Conservation (phyloP, 805 yeast genomes). For the Sungouiella blattae region DNA sequence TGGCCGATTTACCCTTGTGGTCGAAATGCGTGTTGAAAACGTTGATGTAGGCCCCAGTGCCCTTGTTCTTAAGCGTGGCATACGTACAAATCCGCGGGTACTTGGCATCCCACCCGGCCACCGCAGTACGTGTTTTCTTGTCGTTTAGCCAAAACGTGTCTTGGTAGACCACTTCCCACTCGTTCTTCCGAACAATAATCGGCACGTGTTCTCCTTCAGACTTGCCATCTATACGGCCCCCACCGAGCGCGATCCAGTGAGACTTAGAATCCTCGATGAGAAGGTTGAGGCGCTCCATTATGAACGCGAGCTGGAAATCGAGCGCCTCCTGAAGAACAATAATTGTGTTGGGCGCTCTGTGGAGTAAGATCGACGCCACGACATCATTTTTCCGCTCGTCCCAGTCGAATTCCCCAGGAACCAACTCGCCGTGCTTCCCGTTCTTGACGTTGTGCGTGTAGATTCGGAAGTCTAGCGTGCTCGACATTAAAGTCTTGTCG, state of each 20-base stretch:
- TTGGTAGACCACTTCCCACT: constrained; percentile 14
- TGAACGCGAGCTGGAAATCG: constrained; percentile 15
- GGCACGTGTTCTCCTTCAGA: constrained; percentile 18
- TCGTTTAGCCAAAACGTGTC: constrained; percentile 20
- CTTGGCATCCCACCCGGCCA: constrained; percentile 20
- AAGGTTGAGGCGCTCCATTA: constrained; percentile 13
- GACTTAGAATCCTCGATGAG: constrained; percentile 1
- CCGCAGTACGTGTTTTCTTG: constrained; percentile 3
- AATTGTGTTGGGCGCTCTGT: constrained; percentile 17
- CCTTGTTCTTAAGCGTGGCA: constrained; percentile 14
- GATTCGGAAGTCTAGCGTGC: constrained; percentile 24
- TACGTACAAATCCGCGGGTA: constrained; percentile 16
- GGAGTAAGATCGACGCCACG: constrained; percentile 15
- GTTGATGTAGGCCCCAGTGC: constrained; percentile 12
- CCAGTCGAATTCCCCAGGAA: constrained; percentile 28
- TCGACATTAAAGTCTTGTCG: constrained; percentile 5
- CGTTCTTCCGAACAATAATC: constrained; percentile 10
- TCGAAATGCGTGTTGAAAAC: constrained; percentile 20
- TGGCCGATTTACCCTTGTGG: constrained; percentile 14
- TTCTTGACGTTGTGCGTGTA: constrained; percentile 36
- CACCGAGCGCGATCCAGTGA: constrained; percentile 16
- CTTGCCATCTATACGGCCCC: constrained; percentile 16
- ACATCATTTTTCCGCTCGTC: constrained; percentile 15
- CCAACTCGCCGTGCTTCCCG: constrained; percentile 22
- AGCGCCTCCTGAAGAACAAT: constrained; percentile 18